Evolutionary conservation across 2,329 filamentous ascomycete species (phyloP).

Genomic region (Chaetomium sp.): DNA sequence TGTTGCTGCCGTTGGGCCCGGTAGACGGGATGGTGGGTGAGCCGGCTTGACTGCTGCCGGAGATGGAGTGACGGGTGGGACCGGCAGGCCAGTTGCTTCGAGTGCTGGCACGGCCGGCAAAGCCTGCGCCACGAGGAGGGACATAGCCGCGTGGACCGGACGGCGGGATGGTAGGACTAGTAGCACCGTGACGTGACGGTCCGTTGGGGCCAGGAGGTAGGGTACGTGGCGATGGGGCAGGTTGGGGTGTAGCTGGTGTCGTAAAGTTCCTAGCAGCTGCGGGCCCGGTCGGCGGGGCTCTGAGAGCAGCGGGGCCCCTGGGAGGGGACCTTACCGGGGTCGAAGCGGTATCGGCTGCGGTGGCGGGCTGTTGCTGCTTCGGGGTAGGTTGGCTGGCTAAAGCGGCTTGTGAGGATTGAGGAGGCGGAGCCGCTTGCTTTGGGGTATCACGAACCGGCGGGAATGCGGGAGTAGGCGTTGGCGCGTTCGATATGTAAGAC

Average conservation of each 20-base stretch:
- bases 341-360: slow-evolving; percentile 23
- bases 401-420: slow-evolving; percentile 6
- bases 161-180: slow-evolving; percentile 45
- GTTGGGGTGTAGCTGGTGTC: slow-evolving; percentile 27
- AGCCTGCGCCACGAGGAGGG: slow-evolving; percentile 39
- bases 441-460: slow-evolving; percentile 13
- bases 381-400: slow-evolving; percentile 11
- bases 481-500: slow-evolving; percentile 23
- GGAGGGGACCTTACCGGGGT: slow-evolving; percentile 42
- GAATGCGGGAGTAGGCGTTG: slow-evolving; percentile 8
- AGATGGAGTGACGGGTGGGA: slow-evolving; percentile 25
- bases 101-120: slow-evolving; percentile 37
- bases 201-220: slow-evolving; percentile 31
- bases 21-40: slow-evolving; percentile 27
- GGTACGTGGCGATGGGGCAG: slow-evolving; percentile 26
- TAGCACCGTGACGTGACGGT: slow-evolving; percentile 33
- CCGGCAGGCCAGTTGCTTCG: slow-evolving; percentile 37
- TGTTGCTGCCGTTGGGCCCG: slow-evolving; percentile 28
- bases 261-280: slow-evolving; percentile 33
- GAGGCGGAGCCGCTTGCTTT: slow-evolving; percentile 12
- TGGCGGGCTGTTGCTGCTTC: slow-evolving; percentile 8
- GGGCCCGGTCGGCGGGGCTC: slow-evolving; percentile 45
- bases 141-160: slow-evolving; percentile 51
- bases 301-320: slow-evolving; percentile 48
- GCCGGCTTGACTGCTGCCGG: slow-evolving; percentile 12